Percentiles rank a stretch among this genome's conserved stretches.
These are phyloP conservation scores for Postia placenta DNA, from an alignment of 768 basidiomycete species.

Conservation along the genomic window DNA sequence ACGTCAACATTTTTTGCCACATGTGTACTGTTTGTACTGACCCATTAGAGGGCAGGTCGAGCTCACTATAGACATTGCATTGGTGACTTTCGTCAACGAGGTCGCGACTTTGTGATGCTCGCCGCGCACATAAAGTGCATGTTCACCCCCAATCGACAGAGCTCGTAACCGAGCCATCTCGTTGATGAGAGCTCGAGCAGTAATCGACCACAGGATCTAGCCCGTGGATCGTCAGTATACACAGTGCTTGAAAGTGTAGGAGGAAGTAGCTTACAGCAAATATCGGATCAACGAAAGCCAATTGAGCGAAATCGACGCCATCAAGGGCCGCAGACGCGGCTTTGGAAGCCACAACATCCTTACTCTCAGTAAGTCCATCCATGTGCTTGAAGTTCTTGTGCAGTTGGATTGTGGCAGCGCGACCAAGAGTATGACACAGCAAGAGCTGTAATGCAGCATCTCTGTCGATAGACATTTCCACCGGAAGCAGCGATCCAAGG, in stretches of 20 bases:
- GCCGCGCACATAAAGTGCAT: neutral
- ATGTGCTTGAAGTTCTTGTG: slow-evolving; percentile 13
- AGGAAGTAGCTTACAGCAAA: slow-evolving; percentile 18
- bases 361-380: slow-evolving; percentile 14
- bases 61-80: slow-evolving; percentile 14
- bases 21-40: slow-evolving; percentile 6
- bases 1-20: neutral
- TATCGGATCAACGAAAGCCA: slow-evolving; percentile 18
- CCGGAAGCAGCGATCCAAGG: slow-evolving; percentile 8
- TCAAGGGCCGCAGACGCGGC: slow-evolving; percentile 13
- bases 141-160: neutral
- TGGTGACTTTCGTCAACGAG: slow-evolving; percentile 15
- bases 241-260: neutral
- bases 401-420: slow-evolving; percentile 21
- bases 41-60: slow-evolving; percentile 19
- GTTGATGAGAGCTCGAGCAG: slow-evolving; percentile 15
- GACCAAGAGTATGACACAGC: slow-evolving; percentile 16
- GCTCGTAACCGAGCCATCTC: slow-evolving; percentile 13
- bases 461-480: slow-evolving; percentile 4
- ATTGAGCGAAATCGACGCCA: slow-evolving; percentile 8
- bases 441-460: slow-evolving; percentile 14
- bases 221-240: neutral
- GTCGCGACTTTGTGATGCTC: slow-evolving; percentile 9
- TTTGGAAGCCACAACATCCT: slow-evolving; percentile 16
- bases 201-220: slow-evolving; percentile 17